These are phyloP conservation scores for Phylloporus sp. DNA, from an alignment of 768 basidiomycete species.

Conservation along the genomic window DNA sequence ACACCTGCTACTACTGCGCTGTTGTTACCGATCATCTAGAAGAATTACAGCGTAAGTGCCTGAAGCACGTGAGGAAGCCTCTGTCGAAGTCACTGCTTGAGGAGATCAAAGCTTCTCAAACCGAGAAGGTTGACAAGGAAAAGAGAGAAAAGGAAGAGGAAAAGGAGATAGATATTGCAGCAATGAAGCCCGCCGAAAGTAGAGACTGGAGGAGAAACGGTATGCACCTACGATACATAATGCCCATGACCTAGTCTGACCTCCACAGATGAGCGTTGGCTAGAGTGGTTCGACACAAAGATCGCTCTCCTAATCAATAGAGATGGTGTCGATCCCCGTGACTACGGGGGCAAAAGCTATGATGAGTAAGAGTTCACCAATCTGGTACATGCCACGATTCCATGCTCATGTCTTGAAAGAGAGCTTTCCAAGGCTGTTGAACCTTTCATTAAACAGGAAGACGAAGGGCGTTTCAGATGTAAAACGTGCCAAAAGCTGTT, in stretches of 20 bases:
- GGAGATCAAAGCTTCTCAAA: constrained; percentile 56
- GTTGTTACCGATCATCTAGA: constrained; percentile 90
- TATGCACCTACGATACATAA: constrained; percentile 29
- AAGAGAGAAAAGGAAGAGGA: constrained; percentile 44
- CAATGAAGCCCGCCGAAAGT: constrained; percentile 37
- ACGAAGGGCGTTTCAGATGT: constrained; percentile 95
- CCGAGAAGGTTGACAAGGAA: constrained; percentile 43
- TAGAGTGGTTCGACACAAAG: constrained; percentile 86
- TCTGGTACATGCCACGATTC: constrained; percentile 6
- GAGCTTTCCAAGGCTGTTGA: constrained; percentile 78
- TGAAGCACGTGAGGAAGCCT: constrained; percentile 84
- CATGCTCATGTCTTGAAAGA: constrained; percentile 39
- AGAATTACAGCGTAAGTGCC: constrained; percentile 92
- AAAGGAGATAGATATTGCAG: constrained; percentile 35
- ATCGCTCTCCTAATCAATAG: constrained; percentile 76
- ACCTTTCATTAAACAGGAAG: constrained; percentile 87
- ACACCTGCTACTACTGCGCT: constrained; percentile 98
- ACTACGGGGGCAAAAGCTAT: constrained; percentile 85
- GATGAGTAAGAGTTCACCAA: constrained; percentile 67
- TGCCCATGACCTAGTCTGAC: constrained; percentile 5
- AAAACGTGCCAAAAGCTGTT: constrained; percentile 96
- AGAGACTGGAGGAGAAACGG: constrained; percentile 65
- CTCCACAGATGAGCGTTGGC: constrained; percentile 76
- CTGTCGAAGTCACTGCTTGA: constrained; percentile 58
- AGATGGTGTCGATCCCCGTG: constrained; percentile 76